These are phyloP conservation scores for Trypanosoma lewisi DNA, from an alignment of 208 protist genomes.

Conservation along the genomic window DNA sequence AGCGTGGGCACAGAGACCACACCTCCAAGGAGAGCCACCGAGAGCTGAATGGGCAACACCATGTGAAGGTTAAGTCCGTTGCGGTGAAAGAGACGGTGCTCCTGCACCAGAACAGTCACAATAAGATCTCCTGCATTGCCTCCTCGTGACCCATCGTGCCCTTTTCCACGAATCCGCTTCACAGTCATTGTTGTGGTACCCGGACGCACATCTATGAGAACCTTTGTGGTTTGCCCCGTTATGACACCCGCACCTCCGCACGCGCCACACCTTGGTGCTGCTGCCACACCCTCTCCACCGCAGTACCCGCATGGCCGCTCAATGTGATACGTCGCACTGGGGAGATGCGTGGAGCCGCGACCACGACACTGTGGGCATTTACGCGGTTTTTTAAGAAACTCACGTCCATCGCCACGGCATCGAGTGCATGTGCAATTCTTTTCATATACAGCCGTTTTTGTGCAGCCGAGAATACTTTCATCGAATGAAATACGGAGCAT, in stretches of 20 bases:
- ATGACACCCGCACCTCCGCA: constrained; percentile 69
- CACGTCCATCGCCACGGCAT: constrained; percentile 51
- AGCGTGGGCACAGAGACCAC: constrained; percentile 64
- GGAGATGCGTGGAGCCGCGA: constrained; percentile 55
- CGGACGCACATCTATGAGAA: constrained; percentile 41
- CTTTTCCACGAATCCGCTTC: constrained; percentile 47
- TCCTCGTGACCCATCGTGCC: constrained; percentile 81
- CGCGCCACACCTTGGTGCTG: constrained; percentile 47
- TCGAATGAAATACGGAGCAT: constrained; percentile 67
- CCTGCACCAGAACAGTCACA: constrained; percentile 67
- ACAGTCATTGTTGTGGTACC: constrained; percentile 34
- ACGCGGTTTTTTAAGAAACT: constrained; percentile 33
- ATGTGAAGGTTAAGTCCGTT: constrained; percentile 56
- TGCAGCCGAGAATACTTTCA: constrained; percentile 66
- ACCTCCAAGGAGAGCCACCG: constrained; percentile 72
- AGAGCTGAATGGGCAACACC: constrained; percentile 77
- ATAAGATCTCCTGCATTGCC: constrained; percentile 71
- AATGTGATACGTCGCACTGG: constrained; percentile 86
- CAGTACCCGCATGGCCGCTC: constrained; percentile 80
- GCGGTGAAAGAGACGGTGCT: constrained; percentile 75
- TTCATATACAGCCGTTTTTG: constrained; percentile 38
- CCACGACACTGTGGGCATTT: constrained; percentile 83
- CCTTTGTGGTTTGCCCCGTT: constrained; percentile 25
- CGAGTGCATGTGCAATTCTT: constrained; percentile 44
- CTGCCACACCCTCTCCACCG: constrained; percentile 60